Evolutionary conservation across 2,329 filamentous ascomycete species (phyloP).

Genomic region (Rhynchosporium graminicola): DNA sequence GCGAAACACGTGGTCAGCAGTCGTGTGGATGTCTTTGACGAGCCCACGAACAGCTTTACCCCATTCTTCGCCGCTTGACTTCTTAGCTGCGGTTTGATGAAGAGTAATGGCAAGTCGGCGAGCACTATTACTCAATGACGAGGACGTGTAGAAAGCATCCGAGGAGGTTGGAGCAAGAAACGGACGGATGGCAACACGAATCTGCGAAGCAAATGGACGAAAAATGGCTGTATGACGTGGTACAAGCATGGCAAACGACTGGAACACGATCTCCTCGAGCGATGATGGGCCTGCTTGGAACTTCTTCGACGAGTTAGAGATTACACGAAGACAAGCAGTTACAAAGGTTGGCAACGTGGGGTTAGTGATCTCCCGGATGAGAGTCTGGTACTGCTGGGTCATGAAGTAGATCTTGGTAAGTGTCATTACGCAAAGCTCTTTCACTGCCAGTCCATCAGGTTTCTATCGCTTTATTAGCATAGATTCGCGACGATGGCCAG

Average conservation of each 20-base stretch:
- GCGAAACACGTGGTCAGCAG: slow-evolving; percentile 76
- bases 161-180: slow-evolving; percentile 66
- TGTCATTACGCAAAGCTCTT: slow-evolving; percentile 74
- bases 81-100: slow-evolving; percentile 80
- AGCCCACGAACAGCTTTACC: slow-evolving; percentile 61
- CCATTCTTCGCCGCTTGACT: slow-evolving; percentile 78
- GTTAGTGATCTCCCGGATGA: slow-evolving; percentile 85
- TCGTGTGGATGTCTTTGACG: slow-evolving; percentile 66
- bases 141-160: slow-evolving; percentile 50
- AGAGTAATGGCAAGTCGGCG: slow-evolving; percentile 69
- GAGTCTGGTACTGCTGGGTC: slow-evolving; percentile 77
- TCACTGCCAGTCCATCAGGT: slow-evolving; percentile 72
- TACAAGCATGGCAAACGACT: slow-evolving; percentile 70
- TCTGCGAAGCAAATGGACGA: slow-evolving; percentile 70
- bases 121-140: slow-evolving; percentile 56
- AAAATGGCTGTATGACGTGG: slow-evolving; percentile 83
- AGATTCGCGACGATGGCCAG: not conserved
- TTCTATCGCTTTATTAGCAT: slow-evolving; percentile 54
- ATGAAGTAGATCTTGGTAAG: slow-evolving; percentile 82
- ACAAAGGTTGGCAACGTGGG: slow-evolving; percentile 76
- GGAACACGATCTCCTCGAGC: slow-evolving; percentile 67
- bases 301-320: slow-evolving; percentile 48
- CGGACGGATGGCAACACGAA: slow-evolving; percentile 59
- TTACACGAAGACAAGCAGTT: slow-evolving; percentile 68
- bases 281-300: slow-evolving; percentile 46